These are phyloP conservation scores for Cornus florida DNA, from an alignment of 148 eudicot genomes.

Conservation along the genomic window DNA sequence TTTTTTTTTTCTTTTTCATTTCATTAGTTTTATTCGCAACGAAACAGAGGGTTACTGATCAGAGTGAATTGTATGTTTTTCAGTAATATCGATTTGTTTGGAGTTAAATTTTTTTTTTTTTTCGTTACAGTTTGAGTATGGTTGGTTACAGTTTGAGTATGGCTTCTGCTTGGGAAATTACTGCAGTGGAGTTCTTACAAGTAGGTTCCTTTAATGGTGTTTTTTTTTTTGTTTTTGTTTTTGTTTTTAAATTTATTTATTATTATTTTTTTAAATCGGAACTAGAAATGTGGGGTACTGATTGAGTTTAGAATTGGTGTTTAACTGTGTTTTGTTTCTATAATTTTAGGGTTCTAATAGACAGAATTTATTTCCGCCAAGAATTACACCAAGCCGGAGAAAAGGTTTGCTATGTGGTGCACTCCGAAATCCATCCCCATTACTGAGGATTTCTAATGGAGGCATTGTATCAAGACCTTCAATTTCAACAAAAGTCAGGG, in stretches of 20 bases:
- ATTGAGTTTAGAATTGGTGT: neutral
- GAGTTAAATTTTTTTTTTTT: too few species aligned
- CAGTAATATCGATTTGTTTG: too few species aligned
- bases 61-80: too few species aligned
- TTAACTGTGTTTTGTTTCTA: neutral
- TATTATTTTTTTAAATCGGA: too few species aligned
- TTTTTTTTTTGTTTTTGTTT: neutral
- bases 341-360: constrained; percentile 47
- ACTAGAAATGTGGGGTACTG: neutral
- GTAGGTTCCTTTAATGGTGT: constrained; percentile 18
- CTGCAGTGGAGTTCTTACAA: constrained; percentile 39
- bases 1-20: too few species aligned
- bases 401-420: constrained; percentile 36
- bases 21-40: too few species aligned
- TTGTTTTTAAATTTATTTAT: too few species aligned
- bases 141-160: constrained; percentile 16
- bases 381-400: constrained; percentile 27
- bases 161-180: constrained; percentile 36
- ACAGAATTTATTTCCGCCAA: constrained; percentile 44
- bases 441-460: constrained; percentile 22
- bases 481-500: constrained; percentile 29
- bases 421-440: constrained; percentile 15
- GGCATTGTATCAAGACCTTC: constrained; percentile 22
- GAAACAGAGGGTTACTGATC: too few species aligned
- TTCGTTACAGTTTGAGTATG: too few species aligned